Evolutionary conservation across 371 early-diverging fungal species (phyloP).

Genomic region (Mortierella sp.): DNA sequence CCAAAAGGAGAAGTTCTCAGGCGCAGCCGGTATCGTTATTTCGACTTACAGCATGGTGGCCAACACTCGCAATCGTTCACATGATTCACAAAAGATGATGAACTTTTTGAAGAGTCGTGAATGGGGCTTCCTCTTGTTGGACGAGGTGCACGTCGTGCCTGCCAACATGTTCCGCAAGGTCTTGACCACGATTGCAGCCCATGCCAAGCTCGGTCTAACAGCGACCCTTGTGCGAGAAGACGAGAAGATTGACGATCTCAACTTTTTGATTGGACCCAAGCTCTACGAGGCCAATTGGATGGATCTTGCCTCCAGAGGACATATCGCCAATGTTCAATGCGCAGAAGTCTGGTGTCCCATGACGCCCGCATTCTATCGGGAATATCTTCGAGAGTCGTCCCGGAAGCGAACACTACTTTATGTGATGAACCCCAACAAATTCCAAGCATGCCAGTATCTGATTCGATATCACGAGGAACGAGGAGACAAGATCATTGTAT

Average conservation of each 20-base stretch:
- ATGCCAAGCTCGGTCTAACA: constrained; percentile 98
- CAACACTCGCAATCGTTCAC: constrained; percentile 93
- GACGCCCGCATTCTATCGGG: constrained; percentile 98
- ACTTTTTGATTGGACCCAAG: constrained; percentile 99
- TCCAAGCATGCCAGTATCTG: constrained; percentile 98
- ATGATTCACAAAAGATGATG: constrained; percentile 98
- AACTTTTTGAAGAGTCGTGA: constrained; percentile 92
- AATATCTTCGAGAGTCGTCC: constrained; percentile 85
- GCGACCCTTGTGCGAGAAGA: constrained; percentile 99
- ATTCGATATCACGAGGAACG: constrained; percentile 95
- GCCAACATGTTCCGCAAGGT: constrained; percentile 99
- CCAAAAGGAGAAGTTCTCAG: constrained; percentile 91
- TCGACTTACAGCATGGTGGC: constrained; percentile 99
- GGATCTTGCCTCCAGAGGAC: constrained; percentile 97
- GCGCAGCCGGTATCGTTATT: constrained; percentile 93
- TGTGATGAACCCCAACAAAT: constrained; percentile 99
- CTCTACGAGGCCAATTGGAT: constrained; percentile 99
- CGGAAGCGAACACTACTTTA: constrained; percentile 90
- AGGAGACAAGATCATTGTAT: constrained; percentile 99
- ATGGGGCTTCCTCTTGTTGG: constrained; percentile 99
- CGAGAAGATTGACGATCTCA: constrained; percentile 99
- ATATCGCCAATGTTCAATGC: constrained; percentile 99
- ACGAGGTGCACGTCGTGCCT: constrained; percentile 99
- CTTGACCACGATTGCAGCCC: constrained; percentile 94
- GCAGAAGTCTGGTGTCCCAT: constrained; percentile 99